A percentile compares a stretch with the other conserved stretches of the same genome.
phyloP scores from a whole-genome alignment of 495 filamentous ascomycete genomes.

The Lineolata rhizophorae region DNA sequence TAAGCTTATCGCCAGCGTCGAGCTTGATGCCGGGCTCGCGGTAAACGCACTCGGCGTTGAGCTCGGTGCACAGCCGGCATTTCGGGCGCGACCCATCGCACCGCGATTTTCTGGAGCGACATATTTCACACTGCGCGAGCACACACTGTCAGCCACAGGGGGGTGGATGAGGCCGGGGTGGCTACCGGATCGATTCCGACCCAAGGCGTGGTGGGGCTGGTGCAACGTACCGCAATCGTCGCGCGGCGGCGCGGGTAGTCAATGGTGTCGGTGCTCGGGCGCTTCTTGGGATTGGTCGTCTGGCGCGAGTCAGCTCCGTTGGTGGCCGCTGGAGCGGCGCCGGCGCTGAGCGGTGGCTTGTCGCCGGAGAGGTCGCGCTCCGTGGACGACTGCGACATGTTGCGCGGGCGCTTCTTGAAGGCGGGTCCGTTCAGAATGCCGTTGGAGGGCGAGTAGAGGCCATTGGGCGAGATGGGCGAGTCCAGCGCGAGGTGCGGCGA shows the following conservation, averaged over 20 bases:
- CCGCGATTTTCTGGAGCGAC: conserved; percentile 60
- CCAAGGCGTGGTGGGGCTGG: too few species aligned
- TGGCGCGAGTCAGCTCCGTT: conserved; percentile 7
- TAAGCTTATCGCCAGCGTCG: conserved; percentile 68
- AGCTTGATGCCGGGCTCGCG: conserved; percentile 73
- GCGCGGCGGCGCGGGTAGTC: conserved; percentile 19
- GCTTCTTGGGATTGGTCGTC: conserved; percentile 10
- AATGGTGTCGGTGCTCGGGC: conserved; percentile 13
- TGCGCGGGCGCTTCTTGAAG: conserved; percentile 11
- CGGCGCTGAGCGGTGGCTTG: conserved; percentile 2
- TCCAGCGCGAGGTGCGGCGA: conserved; percentile 7
- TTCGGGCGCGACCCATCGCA: conserved; percentile 70
- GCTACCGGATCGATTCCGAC: too few species aligned
- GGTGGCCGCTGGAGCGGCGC: conserved; percentile 1
- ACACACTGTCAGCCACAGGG: too few species aligned
- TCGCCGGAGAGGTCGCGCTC: conserved; percentile 11
- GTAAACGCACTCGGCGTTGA: conserved; percentile 66
- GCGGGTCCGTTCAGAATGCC: not conserved
- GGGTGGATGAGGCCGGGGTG: not conserved
- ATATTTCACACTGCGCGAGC: conserved; percentile 54
- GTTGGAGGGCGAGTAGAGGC: conserved; percentile 3
- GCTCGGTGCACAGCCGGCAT: conserved; percentile 61
- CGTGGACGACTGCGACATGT: conserved; percentile 15
- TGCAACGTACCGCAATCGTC: conserved; percentile 16
- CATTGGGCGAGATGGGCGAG: conserved; percentile 9